These are phyloP conservation scores for Rachicladosporium sp. DNA, from an alignment of 2,329 filamentous ascomycete species.

Conservation along the genomic window DNA sequence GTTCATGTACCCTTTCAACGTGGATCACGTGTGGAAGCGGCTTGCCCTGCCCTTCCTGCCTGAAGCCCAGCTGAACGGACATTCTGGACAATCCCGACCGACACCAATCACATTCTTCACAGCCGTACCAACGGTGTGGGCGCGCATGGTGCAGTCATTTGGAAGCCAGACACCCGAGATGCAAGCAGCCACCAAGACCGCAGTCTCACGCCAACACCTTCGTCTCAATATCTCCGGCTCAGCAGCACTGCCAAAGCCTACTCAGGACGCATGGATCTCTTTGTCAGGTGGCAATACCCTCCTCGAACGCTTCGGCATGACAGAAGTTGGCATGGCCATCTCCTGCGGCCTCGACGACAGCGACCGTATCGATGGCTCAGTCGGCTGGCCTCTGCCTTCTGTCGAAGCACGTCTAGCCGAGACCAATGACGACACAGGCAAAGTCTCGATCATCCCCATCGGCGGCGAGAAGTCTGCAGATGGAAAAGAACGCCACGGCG, in stretches of 20 bases:
- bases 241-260: constrained; percentile 79
- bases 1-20: constrained; percentile 90
- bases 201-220: constrained; percentile 62
- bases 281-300: constrained; percentile 77
- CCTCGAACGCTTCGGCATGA: constrained; percentile 96
- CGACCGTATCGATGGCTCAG: constrained; percentile 78
- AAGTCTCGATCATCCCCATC: constrained; percentile 51
- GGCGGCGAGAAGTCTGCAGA: constrained; percentile 46
- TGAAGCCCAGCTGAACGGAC: constrained; percentile 17
- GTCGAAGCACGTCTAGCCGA: constrained; percentile 82
- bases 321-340: constrained; percentile 95
- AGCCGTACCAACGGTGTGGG: constrained; percentile 91
- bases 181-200: constrained; percentile 55
- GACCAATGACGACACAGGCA: constrained; percentile 73
- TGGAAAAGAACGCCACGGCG: constrained; percentile 61
- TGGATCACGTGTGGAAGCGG: constrained; percentile 72
- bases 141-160: constrained; percentile 63
- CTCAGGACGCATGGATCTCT: constrained; percentile 69
- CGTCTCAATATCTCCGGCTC: constrained; percentile 90
- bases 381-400: constrained; percentile 83
- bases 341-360: constrained; percentile 68
- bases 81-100: constrained; percentile 13
- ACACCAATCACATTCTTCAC: constrained; percentile 81
- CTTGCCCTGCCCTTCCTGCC: constrained; percentile 67
- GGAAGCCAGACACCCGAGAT: constrained; percentile 46